These are phyloP conservation scores for Phytophthora lateralis DNA, from an alignment of 352 stramenopile genomes.

Conservation along the genomic window DNA sequence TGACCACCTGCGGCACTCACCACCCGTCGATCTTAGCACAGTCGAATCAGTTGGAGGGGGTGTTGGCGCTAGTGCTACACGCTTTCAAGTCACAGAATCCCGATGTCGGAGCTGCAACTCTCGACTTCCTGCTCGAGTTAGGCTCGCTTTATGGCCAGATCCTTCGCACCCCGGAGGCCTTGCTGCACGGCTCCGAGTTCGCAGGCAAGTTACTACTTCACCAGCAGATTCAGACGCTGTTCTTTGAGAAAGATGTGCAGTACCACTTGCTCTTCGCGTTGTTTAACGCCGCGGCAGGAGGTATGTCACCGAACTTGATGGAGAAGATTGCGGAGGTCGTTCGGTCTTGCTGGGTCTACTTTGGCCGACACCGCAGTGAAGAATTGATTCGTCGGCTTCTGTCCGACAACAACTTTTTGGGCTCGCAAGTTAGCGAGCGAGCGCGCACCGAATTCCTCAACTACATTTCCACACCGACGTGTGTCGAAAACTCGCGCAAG, in stretches of 20 bases:
- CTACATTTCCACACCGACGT: conserved; percentile 64
- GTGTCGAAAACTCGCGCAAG: conserved; percentile 78
- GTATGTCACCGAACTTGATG: conserved; percentile 63
- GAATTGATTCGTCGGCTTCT: conserved; percentile 64
- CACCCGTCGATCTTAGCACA: conserved; percentile 69
- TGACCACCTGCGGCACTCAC: conserved; percentile 56
- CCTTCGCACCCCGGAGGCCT: conserved; percentile 54
- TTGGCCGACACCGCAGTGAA: conserved; percentile 65
- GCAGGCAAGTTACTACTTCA: conserved; percentile 62
- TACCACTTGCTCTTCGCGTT: conserved; percentile 71
- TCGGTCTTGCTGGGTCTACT: conserved; percentile 78
- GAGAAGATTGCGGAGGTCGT: conserved; percentile 75
- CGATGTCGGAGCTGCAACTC: conserved; percentile 57
- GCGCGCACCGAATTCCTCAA: conserved; percentile 61
- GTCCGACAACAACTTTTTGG: conserved; percentile 63
- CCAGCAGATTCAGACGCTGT: conserved; percentile 70
- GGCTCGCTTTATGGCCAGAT: conserved; percentile 77
- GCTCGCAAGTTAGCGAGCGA: conserved; percentile 56
- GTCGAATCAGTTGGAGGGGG: conserved; percentile 67
- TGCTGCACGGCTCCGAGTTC: conserved; percentile 54
- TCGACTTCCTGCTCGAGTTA: conserved; percentile 71
- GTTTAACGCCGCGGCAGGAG: conserved; percentile 65
- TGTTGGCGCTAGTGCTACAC: conserved; percentile 65
- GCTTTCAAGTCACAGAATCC: conserved; percentile 70
- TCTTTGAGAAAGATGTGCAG: conserved; percentile 82